phyloP scores from a whole-genome alignment of 148 eudicot species.

The Selenicereus undatus region DNA sequence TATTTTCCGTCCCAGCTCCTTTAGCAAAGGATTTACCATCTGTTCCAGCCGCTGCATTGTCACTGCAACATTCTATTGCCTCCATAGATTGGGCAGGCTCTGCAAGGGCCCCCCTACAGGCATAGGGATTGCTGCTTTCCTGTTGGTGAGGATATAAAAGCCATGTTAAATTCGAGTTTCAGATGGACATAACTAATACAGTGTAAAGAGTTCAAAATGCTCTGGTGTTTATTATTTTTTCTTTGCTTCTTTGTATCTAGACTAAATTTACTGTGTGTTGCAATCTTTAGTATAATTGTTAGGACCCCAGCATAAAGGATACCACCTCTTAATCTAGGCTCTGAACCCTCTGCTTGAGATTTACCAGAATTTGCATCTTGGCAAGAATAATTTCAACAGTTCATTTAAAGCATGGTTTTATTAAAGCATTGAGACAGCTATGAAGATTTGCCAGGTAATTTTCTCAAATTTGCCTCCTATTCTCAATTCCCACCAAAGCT shows the following conservation, averaged over 20 bases:
- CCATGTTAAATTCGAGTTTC: constrained; percentile 4
- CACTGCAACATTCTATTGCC: constrained; percentile 22
- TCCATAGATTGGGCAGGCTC: constrained; percentile 19
- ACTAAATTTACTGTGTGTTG: no score
- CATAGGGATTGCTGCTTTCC: constrained; percentile 21
- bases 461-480: background rate
- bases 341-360: no score
- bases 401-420: no score
- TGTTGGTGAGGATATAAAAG: constrained; percentile 2
- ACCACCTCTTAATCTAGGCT: no score
- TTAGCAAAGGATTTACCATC: constrained; percentile 6
- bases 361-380: no score
- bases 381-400: no score
- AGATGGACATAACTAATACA: background rate
- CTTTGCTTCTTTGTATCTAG: background rate
- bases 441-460: background rate
- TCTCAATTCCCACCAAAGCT: background rate
- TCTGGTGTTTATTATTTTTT: background rate
- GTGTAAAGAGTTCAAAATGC: background rate
- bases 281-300: no score
- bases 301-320: no score
- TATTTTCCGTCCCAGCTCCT: constrained; percentile 17
- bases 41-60: constrained; percentile 11
- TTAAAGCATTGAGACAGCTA: no score
- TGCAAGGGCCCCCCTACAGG: constrained; percentile 9